Percentiles rank a stretch among this genome's conserved stretches.
Conservation (phyloP, 1,139 yeast genomes). For the Tardiomyces digboiensis region DNA sequence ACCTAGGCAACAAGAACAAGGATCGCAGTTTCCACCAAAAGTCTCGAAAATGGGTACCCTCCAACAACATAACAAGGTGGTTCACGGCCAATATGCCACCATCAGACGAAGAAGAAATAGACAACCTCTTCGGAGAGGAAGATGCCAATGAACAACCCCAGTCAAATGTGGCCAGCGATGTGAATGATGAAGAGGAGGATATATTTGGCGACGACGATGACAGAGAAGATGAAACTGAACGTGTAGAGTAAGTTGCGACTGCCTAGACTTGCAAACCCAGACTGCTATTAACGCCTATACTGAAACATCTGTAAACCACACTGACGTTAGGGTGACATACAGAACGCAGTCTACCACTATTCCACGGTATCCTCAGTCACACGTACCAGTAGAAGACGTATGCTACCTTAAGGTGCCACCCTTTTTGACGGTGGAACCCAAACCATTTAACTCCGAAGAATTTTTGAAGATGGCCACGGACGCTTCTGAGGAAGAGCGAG, state of each 20-base stretch:
- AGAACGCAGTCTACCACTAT: background rate
- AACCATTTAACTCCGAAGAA: constrained; percentile 73
- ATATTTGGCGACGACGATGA: background rate
- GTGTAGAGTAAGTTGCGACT: background rate
- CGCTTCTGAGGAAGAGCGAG: constrained; percentile 33
- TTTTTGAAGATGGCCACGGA: constrained; percentile 35
- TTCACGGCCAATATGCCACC: background rate
- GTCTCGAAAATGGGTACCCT: no score
- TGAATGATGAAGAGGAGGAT: background rate
- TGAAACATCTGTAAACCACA: no score
- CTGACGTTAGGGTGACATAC: background rate
- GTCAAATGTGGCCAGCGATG: background rate
- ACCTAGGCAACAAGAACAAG: no score
- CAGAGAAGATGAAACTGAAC: background rate
- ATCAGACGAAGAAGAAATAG: background rate
- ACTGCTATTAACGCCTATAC: no score
- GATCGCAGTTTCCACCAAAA: no score
- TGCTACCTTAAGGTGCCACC: constrained; percentile 44
- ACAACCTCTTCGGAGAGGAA: background rate
- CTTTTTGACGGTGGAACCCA: constrained; percentile 72
- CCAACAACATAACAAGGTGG: no score
- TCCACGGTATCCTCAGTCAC: background rate
- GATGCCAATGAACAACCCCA: background rate
- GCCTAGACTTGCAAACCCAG: background rate
- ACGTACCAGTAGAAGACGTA: background rate